phyloP scores from a whole-genome alignment of 2,329 filamentous ascomycete genomes.

The Trichoderma cornu-damae region DNA sequence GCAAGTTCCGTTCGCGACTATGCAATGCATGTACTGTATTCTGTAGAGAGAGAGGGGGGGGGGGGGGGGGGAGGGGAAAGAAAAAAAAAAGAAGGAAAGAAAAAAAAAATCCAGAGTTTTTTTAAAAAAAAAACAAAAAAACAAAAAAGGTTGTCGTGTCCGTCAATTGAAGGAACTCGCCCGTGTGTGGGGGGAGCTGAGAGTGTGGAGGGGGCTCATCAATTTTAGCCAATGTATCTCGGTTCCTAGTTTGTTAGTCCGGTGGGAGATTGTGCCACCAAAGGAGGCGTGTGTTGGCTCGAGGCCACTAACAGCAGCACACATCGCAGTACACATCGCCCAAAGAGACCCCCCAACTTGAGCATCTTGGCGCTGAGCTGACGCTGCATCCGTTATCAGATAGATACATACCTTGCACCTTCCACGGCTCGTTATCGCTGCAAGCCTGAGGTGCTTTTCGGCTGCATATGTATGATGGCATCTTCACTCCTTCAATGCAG shows the following conservation, averaged over 20 bases:
- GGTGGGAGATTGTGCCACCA: background rate
- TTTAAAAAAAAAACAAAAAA: background rate
- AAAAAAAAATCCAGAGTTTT: too few species aligned
- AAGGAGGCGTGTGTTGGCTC: too few species aligned
- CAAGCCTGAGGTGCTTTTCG: constrained; percentile 3
- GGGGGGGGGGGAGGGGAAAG: too few species aligned
- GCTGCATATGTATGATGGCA: constrained; percentile 9
- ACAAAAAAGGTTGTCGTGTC: constrained; percentile 8
- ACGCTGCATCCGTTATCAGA: background rate
- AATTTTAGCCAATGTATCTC: background rate
- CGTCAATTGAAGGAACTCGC: background rate
- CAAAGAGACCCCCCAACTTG: background rate
- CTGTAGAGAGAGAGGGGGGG: too few species aligned
- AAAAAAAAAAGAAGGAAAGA: too few species aligned
- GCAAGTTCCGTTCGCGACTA: background rate
- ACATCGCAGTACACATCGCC: background rate
- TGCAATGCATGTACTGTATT: background rate
- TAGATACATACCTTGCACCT: too few species aligned
- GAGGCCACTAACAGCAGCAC: background rate
- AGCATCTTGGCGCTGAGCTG: constrained; percentile 6
- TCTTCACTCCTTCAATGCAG: background rate
- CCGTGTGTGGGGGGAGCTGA: constrained; percentile 16
- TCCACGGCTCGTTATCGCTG: constrained; percentile 8
- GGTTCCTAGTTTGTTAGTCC: background rate
- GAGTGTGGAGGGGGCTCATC: background rate